Conservation (phyloP, 805 yeast species). For the Candida michaelii region DNA sequence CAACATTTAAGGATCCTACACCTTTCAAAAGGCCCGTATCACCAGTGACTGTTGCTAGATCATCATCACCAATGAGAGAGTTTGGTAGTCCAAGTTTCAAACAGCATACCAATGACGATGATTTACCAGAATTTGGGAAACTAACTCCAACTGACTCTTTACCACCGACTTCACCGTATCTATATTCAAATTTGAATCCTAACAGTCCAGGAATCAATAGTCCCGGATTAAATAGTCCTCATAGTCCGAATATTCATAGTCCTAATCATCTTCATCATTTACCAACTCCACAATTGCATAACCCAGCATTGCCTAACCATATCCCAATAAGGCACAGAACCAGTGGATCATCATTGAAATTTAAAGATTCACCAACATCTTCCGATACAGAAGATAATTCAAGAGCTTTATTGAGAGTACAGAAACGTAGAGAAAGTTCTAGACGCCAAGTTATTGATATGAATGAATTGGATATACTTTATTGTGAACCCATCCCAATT, state of each 20-base stretch:
- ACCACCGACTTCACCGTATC: slow-evolving; percentile 6
- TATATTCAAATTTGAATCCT: slow-evolving; percentile 4
- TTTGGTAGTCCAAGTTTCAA: slow-evolving; percentile 11
- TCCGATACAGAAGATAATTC: slow-evolving; percentile 50
- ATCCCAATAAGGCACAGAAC: slow-evolving; percentile 18
- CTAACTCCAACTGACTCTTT: slow-evolving; percentile 15
- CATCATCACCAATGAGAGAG: slow-evolving; percentile 18
- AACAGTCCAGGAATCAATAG: background rate
- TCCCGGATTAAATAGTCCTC: background rate
- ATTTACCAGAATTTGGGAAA: slow-evolving; percentile 16
- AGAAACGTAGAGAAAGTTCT: slow-evolving; percentile 54
- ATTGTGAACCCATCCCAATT: slow-evolving; percentile 87
- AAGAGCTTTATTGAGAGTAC: slow-evolving; percentile 52
- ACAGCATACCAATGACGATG: slow-evolving; percentile 14
- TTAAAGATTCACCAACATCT: slow-evolving; percentile 48
- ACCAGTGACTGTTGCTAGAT: slow-evolving; percentile 28
- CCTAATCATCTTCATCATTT: background rate
- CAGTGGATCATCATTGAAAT: slow-evolving; percentile 28
- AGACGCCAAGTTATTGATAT: slow-evolving; percentile 28
- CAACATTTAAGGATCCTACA: slow-evolving; percentile 24
- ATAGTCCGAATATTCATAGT: background rate
- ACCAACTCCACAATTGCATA: background rate
- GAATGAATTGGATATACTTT: slow-evolving; percentile 59
- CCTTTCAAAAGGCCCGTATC: slow-evolving; percentile 50
- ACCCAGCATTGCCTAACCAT: slow-evolving; percentile 1